Conservation (phyloP, 148 eudicot genomes). For the Fagopyrum homotropicum region DNA sequence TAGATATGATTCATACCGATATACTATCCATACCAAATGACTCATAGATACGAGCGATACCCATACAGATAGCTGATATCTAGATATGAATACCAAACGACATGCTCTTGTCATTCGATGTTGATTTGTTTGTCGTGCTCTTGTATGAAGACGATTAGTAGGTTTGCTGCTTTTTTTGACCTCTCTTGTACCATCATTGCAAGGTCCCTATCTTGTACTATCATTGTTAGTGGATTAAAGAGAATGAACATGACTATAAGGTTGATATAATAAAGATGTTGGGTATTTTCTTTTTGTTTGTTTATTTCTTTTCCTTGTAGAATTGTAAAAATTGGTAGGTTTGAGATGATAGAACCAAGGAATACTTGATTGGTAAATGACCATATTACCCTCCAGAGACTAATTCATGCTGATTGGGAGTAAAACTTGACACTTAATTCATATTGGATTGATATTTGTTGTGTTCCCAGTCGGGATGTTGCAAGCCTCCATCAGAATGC, state of each 20-base stretch:
- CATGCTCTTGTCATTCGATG: too few relatives aligned
- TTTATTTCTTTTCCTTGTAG: background rate
- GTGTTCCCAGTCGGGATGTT: conserved; percentile 73
- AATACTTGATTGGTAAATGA: background rate
- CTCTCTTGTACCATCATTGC: too few relatives aligned
- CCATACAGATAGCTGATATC: too few relatives aligned
- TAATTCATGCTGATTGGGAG: background rate
- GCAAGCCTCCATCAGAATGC: conserved; percentile 96
- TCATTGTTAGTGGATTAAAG: background rate
- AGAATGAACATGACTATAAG: background rate
- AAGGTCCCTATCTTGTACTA: background rate
- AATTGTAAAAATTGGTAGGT: background rate
- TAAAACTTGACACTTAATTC: background rate
- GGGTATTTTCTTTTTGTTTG: background rate
- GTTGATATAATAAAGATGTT: background rate
- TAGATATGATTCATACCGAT: too few relatives aligned
- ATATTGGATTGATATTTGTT: background rate
- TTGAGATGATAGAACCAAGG: background rate
- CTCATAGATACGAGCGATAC: too few relatives aligned
- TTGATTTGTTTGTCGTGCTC: too few relatives aligned
- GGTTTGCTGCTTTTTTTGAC: too few relatives aligned
- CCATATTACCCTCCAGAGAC: background rate
- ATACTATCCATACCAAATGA: too few relatives aligned
- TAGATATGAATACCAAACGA: too few relatives aligned
- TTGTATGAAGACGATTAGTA: too few relatives aligned